A percentile compares a stretch with the other conserved stretches of the same genome.
Conservation (phyloP, 495 filamentous ascomycete species). For the Annulohypoxylon maeteangense region DNA sequence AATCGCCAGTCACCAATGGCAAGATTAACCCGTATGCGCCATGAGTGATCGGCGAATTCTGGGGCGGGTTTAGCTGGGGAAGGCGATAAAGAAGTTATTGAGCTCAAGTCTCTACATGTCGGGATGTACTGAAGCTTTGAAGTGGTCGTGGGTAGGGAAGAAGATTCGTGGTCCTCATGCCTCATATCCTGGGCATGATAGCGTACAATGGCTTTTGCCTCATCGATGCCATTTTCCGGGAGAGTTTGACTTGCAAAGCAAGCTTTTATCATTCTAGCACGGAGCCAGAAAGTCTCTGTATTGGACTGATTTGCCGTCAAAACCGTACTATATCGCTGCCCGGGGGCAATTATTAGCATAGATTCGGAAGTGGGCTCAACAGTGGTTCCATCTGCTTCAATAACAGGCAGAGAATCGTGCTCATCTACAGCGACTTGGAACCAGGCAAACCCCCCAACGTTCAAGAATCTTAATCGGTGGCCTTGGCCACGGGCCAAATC, state of each 20-base stretch:
- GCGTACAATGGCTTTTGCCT: conserved; percentile 65
- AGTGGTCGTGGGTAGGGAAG: conserved; percentile 50
- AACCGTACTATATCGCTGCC: conserved; percentile 75
- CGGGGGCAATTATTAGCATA: conserved; percentile 65
- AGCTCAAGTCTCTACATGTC: conserved; percentile 58
- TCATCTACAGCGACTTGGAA: conserved; percentile 64
- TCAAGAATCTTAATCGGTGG: conserved; percentile 77
- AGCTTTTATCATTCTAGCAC: conserved; percentile 65
- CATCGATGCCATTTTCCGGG: conserved; percentile 58
- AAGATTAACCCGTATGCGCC: conserved; percentile 63
- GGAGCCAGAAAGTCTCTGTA: conserved; percentile 69
- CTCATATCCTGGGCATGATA: conserved; percentile 46
- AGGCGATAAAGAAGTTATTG: conserved; percentile 51
- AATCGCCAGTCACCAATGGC: conserved; percentile 66
- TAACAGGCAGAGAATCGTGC: conserved; percentile 60
- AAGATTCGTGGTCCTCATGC: conserved; percentile 26
- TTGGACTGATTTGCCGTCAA: conserved; percentile 67
- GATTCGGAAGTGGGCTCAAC: conserved; percentile 64
- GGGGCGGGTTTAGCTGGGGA: conserved; percentile 53
- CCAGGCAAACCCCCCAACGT: conserved; percentile 69
- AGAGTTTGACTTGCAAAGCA: conserved; percentile 62
- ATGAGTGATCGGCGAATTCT: conserved; percentile 54
- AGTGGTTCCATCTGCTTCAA: conserved; percentile 80
- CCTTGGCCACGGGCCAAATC: conserved; percentile 61
- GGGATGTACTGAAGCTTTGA: conserved; percentile 49